Conservation (phyloP, 805 yeast species). For the Kodamaea lidongshanica region DNA sequence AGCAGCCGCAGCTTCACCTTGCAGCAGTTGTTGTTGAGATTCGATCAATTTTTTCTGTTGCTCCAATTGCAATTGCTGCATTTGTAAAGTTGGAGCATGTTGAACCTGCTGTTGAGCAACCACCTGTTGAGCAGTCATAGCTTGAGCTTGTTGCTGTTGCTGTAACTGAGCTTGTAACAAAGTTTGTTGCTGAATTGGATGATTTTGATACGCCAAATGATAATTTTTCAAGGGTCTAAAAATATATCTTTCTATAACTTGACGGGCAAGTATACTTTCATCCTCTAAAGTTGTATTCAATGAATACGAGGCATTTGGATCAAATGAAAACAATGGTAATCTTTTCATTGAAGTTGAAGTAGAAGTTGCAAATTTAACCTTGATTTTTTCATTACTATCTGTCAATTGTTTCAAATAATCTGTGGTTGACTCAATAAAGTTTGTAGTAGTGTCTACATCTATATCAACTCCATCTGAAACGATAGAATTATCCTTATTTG, state of each 20-base stretch:
- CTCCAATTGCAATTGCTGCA: constrained; percentile 29
- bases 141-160: constrained; percentile 22
- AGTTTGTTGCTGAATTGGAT: constrained; percentile 32
- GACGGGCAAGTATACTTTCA: constrained; percentile 31
- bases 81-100: constrained; percentile 14
- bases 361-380: constrained; percentile 27
- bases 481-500: constrained; percentile 26
- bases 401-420: constrained; percentile 34
- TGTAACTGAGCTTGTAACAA: constrained; percentile 27
- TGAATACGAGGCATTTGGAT: constrained; percentile 20
- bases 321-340: constrained; percentile 49
- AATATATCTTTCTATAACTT: constrained; percentile 35
- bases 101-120: constrained; percentile 10
- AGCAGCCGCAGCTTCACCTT: constrained; percentile 7
- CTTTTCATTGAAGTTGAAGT: constrained; percentile 9
- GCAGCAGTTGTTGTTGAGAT: constrained; percentile 8
- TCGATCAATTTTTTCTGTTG: constrained; percentile 18
- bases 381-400: constrained; percentile 34
- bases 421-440: constrained; percentile 44
- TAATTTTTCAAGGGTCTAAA: constrained; percentile 40
- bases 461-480: constrained; percentile 45
- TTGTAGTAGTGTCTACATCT: constrained; percentile 41
- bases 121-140: constrained; percentile 9
- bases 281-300: constrained; percentile 32
- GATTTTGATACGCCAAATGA: constrained; percentile 41